Evolutionary conservation across 164 flowering plant genomes (phyloP).

Genomic region (Vitis cinerea): DNA sequence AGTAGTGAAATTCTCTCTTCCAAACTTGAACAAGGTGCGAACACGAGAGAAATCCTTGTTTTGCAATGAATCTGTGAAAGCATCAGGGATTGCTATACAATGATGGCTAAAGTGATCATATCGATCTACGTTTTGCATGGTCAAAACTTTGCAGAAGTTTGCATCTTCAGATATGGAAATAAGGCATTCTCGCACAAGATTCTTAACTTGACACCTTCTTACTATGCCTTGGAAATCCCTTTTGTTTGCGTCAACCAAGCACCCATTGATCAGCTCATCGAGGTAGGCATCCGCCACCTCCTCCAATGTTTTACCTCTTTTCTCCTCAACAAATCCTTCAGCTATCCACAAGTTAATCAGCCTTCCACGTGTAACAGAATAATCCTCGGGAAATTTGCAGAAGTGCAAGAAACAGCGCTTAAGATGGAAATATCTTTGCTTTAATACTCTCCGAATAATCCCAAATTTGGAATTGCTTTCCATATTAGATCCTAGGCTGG

Average conservation of each 20-base stretch:
- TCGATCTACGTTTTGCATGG: background rate
- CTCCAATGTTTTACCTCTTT: constrained; percentile 23
- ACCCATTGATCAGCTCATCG: constrained; percentile 24
- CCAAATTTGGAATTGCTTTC: no score
- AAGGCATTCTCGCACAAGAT: constrained; percentile 27
- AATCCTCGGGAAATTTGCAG: no score
- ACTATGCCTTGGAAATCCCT: constrained; percentile 15
- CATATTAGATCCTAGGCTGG: no score
- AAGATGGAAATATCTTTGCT: no score
- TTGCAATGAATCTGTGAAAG: background rate
- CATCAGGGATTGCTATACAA: background rate
- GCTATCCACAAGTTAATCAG: no score
- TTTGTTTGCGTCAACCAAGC: constrained; percentile 18
- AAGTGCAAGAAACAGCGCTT: no score
- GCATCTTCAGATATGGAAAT: constrained; percentile 19
- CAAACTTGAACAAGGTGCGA: constrained; percentile 1
- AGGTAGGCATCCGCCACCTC: constrained; percentile 38
- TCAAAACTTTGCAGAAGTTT: constrained; percentile 12
- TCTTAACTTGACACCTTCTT: constrained; percentile 27
- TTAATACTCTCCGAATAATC: no score
- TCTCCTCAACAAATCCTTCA: constrained; percentile 34
- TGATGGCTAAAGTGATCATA: background rate
- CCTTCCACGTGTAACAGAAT: no score
- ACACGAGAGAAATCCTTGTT: background rate
- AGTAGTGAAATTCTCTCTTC: background rate